These are phyloP conservation scores for Diutina catenulata DNA, from an alignment of 1,139 yeast genomes.

Conservation along the genomic window DNA sequence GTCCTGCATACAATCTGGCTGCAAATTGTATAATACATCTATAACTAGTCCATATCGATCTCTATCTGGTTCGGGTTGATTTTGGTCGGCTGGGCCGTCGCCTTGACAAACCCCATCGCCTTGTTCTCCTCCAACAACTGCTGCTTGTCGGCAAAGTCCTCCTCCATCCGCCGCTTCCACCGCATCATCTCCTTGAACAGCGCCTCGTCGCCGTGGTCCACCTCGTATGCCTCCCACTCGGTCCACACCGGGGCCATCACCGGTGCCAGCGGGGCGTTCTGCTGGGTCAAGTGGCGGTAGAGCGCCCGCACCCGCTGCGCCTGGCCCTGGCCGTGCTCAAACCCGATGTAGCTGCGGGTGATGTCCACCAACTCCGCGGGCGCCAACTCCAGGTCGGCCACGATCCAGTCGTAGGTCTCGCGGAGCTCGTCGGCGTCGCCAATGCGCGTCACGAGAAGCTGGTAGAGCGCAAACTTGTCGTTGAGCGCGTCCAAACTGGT, in stretches of 20 bases:
- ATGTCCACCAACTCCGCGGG: constrained; percentile 19
- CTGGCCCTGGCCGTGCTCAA: constrained; percentile 40
- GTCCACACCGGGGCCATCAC: constrained; percentile 35
- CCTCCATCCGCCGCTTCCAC: constrained; percentile 30
- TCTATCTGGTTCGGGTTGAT: constrained; percentile 53
- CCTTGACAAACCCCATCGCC: constrained; percentile 47
- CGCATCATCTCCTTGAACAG: constrained; percentile 69
- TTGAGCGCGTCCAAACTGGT: no score
- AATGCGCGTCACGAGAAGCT: constrained; percentile 8
- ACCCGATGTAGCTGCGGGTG: constrained; percentile 27
- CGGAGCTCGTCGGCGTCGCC: constrained; percentile 12
- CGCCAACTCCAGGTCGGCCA: constrained; percentile 16
- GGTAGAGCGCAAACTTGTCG: constrained; percentile 17
- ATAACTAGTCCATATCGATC: constrained; percentile 40
- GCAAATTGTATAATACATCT: no score
- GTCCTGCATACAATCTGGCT: no score
- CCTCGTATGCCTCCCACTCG: constrained; percentile 65
- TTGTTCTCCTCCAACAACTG: constrained; percentile 18
- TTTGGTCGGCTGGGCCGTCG: constrained; percentile 8
- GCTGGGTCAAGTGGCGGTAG: constrained; percentile 25
- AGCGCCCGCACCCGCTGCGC: constrained; percentile 50
- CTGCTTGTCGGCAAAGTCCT: constrained; percentile 23
- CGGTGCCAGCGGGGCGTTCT: constrained; percentile 13
- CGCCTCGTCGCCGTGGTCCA: constrained; percentile 56
- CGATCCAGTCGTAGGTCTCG: constrained; percentile 12